phyloP scores from a whole-genome alignment of 345 rosid genomes.

The Syzygium aromaticum region DNA sequence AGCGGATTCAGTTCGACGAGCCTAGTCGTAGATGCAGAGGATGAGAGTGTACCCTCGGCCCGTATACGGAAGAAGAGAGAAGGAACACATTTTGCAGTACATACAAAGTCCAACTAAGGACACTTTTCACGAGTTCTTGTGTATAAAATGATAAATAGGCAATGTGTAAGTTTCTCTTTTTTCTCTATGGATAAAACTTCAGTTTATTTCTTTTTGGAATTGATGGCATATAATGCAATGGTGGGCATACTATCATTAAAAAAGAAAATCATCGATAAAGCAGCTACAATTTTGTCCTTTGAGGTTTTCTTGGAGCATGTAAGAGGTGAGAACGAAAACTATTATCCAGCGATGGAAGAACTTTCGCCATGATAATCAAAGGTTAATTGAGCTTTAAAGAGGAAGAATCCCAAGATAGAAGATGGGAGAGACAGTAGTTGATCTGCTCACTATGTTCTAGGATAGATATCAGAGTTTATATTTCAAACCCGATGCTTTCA shows the following conservation, averaged over 20 bases:
- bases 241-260: background rate
- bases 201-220: background rate
- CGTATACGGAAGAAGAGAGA: background rate
- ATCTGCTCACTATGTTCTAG: background rate
- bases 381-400: background rate
- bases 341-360: background rate
- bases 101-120: background rate
- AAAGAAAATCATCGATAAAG: background rate
- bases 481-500: background rate
- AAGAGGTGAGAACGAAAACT: background rate
- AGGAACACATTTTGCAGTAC: background rate
- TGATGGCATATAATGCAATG: background rate
- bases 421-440: background rate
- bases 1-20: background rate
- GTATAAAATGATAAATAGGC: background rate
- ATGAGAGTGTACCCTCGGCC: background rate
- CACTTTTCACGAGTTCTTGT: background rate
- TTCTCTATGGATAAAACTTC: background rate
- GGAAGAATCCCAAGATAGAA: background rate
- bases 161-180: background rate
- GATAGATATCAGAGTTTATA: background rate
- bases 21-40: background rate
- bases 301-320: background rate
- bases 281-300: background rate
- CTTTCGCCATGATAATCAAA: background rate